phyloP scores from a whole-genome alignment of 257 asterid genomes.

The Salvia rosmarinus region DNA sequence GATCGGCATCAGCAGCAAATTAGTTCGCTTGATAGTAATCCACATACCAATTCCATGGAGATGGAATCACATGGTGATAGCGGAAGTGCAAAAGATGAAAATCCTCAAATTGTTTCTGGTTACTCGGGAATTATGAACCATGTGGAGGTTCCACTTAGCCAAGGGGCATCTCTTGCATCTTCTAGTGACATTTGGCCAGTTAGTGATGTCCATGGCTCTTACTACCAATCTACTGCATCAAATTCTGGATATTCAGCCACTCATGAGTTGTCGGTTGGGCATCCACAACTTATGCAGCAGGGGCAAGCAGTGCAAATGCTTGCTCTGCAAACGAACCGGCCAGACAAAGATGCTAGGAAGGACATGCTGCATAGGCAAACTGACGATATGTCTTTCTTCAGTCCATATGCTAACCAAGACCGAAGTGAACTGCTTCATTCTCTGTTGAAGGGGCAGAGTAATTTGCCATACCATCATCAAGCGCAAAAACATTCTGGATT shows the following conservation, averaged over 20 bases:
- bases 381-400: constrained; percentile 53
- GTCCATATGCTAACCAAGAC: constrained; percentile 53
- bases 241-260: constrained; percentile 58
- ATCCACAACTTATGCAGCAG: constrained; percentile 55
- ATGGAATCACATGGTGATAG: constrained; percentile 45
- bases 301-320: constrained; percentile 54
- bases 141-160: constrained; percentile 48
- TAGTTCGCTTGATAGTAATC: constrained; percentile 43
- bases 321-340: constrained; percentile 45
- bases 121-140: constrained; percentile 50
- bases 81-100: constrained; percentile 46
- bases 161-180: constrained; percentile 46
- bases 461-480: constrained; percentile 54
- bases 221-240: constrained; percentile 51
- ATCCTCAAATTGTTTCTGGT: constrained; percentile 48
- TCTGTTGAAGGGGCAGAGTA: constrained; percentile 55
- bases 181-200: constrained; percentile 66
- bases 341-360: constrained; percentile 53
- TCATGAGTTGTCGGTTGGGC: constrained; percentile 60
- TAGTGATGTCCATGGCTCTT: constrained; percentile 56
- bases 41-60: constrained; percentile 49
- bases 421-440: constrained; percentile 69
- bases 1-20: constrained; percentile 46
- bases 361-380: constrained; percentile 52
- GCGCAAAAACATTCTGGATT: constrained; percentile 58